Base-by-base conservation (phyloP, 306 rosid species). In the Vigna reflexopilosa region DNA sequence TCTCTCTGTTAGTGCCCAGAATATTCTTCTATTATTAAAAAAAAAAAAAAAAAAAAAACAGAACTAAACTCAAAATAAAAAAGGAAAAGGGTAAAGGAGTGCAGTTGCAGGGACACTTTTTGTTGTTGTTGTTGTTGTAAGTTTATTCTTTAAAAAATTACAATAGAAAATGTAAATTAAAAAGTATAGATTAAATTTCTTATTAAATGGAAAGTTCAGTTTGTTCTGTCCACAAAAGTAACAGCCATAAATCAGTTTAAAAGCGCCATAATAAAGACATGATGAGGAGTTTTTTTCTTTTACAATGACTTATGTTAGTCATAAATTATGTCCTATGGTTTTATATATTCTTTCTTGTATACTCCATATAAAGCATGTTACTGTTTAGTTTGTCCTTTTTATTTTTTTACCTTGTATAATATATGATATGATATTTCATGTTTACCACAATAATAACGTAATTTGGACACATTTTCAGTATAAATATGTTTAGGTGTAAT, bases 21-120 rank as follows among this genome's bases (percentile, higher is more conserved):
- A 81, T 81, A 78, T 78, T 78, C 76, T 77, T 28, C 36, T 32
- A 17, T 68, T 68, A 19, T 48, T 68, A 28, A 55, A 26, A 42
- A 54, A 30, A 64, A 30, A 12, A 32, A 17, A 2, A 2, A 26
- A 2, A 26, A 26, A 26, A 26, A 26, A 2, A 26, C 30, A 76
- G 16, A 50, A 54, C 17, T 26, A n/a, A n/a, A 32, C 42, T 8
- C 64, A 48, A 48, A 59, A 11, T 24, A 1, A 1, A 70, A 69
- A 70, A 20, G 16, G 45, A 15, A 48, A 77, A 30, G 14, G 61
- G 30, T 12, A 13, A 68, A 55, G 36, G 70, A 45, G 10, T 30
- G 51, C 24, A 57, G 56, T n/a, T 16, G 74, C 22, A 26, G 1
- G 12, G 26, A 40, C 36, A 52, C 22, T 8, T 22, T 51, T 42